phyloP scores from a whole-genome alignment of 2,329 filamentous ascomycete species.

The Pseudogymnoascus sp. region DNA sequence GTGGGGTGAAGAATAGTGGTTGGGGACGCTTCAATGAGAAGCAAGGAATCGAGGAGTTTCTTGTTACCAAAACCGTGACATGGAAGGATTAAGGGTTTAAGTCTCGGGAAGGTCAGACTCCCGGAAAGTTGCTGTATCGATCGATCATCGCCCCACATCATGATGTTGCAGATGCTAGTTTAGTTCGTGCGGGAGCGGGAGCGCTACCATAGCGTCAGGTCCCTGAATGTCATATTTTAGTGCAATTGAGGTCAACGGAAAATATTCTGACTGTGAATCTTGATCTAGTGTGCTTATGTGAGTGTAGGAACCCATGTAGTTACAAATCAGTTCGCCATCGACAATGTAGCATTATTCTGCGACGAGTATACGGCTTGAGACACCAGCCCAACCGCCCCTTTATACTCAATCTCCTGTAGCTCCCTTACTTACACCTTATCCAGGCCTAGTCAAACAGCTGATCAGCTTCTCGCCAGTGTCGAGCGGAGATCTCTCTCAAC shows the following conservation, averaged over 20 bases:
- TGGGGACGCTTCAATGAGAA: constrained; percentile 39
- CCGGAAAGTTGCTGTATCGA: not conserved
- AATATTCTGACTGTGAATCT: not conserved
- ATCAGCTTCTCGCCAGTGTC: not conserved
- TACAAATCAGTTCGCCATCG: not conserved
- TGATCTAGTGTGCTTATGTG: not conserved
- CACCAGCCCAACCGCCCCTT: not conserved
- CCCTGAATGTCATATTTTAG: not conserved
- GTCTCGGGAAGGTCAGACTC: too few relatives aligned
- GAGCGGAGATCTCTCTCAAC: too few relatives aligned
- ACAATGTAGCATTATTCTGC: not conserved
- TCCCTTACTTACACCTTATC: not conserved
- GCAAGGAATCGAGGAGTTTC: constrained; percentile 39
- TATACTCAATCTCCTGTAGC: not conserved
- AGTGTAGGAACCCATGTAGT: not conserved
- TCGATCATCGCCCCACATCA: not conserved
- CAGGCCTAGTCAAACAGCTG: not conserved
- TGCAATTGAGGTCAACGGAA: not conserved
- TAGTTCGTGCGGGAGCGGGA: not conserved
- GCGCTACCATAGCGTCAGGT: not conserved
- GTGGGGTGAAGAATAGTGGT: constrained; percentile 40
- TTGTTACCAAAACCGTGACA: constrained; percentile 35
- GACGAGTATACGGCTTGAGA: not conserved
- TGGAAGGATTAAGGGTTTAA: constrained; percentile 16
- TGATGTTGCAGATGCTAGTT: not conserved